Percentiles rank a stretch among this genome's conserved stretches.
phyloP scores from a whole-genome alignment of 2,329 filamentous ascomycete genomes.

The Colletotrichum sidae region DNA sequence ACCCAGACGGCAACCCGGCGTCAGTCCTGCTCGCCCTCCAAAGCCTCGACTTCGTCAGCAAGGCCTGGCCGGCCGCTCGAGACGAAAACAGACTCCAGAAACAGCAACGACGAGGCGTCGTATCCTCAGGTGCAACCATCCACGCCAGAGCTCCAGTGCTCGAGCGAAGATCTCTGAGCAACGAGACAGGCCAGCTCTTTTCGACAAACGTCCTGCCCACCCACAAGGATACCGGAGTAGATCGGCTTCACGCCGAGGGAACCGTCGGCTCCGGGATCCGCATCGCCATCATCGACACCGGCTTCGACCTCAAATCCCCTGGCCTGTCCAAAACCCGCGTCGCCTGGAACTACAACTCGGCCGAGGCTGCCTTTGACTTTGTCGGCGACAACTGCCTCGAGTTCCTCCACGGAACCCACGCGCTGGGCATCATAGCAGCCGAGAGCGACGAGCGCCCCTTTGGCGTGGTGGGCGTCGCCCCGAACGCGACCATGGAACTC shows the following conservation, averaged over 20 bases:
- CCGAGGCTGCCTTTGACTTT: neutral
- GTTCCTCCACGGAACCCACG: constrained; percentile 56
- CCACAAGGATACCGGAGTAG: constrained; percentile 5
- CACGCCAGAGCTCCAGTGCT: neutral
- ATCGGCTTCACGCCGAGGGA: neutral
- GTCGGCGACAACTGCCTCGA: neutral
- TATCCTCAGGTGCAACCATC: neutral
- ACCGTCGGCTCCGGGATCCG: neutral
- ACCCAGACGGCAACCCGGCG: neutral
- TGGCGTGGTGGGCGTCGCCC: constrained; percentile 4
- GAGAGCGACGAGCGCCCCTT: constrained; percentile 5
- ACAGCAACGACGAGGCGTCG: neutral
- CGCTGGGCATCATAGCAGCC: constrained; percentile 59
- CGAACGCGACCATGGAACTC: neutral
- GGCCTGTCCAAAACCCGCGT: neutral
- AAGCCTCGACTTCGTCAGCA: neutral
- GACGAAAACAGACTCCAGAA: neutral
- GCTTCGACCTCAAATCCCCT: neutral
- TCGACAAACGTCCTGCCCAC: neutral
- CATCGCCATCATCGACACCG: constrained; percentile 4
- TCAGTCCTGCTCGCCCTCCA: neutral
- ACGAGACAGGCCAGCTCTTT: neutral
- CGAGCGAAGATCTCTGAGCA: neutral
- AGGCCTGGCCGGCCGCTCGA: neutral
- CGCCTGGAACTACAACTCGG: constrained; percentile 4